These are phyloP conservation scores for Capsicum rhomboideum DNA, from an alignment of 257 asterid genomes.

Conservation along the genomic window DNA sequence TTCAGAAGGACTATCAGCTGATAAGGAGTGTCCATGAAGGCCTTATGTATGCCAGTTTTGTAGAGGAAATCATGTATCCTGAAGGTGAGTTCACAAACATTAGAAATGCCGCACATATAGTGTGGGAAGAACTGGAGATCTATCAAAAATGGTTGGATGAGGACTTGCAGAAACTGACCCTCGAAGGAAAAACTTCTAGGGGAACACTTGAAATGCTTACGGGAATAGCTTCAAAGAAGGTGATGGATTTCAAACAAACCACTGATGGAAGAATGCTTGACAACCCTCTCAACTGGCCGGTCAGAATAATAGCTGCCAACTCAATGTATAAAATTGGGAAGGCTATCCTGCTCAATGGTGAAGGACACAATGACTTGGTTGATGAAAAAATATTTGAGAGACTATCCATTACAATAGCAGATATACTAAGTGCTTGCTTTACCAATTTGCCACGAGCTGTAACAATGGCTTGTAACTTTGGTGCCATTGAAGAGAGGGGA, in stretches of 20 bases:
- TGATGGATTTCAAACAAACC: not conserved
- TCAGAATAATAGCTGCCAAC: constrained; percentile 17
- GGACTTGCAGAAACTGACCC: not conserved
- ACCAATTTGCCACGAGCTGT: constrained; percentile 19
- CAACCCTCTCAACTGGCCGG: constrained; percentile 5
- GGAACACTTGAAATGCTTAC: not conserved
- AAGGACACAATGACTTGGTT: not conserved
- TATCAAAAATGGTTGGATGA: not conserved
- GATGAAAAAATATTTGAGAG: constrained; percentile 16
- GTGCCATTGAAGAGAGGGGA: constrained; percentile 21
- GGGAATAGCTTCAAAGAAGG: not conserved
- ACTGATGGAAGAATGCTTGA: not conserved
- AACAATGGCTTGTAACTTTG: constrained; percentile 5
- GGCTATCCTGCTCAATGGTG: constrained; percentile 3
- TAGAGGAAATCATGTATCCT: not conserved
- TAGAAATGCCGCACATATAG: constrained; percentile 3
- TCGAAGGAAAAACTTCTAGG: not conserved
- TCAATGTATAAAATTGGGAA: constrained; percentile 27
- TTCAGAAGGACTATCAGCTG: not conserved
- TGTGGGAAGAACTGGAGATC: constrained; percentile 16
- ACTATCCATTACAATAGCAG: constrained; percentile 16
- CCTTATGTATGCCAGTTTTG: not conserved
- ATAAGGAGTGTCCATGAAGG: not conserved
- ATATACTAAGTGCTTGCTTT: constrained; percentile 34
- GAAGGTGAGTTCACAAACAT: not conserved